Conservation (phyloP, 805 yeast genomes). For the Pichia gijzeniarum region DNA sequence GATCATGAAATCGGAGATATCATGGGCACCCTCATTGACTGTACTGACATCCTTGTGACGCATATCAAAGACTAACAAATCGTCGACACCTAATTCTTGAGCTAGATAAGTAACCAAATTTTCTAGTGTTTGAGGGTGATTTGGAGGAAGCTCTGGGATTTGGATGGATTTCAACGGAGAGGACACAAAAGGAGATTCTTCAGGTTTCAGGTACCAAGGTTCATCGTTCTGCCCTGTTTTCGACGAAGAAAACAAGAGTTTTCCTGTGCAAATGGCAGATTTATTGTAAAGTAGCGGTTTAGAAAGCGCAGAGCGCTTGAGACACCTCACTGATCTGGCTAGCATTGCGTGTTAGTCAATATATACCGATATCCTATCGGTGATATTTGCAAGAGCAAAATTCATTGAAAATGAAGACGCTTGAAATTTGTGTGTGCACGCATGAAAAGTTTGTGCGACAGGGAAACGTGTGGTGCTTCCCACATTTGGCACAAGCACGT, state of each 20-base stretch:
- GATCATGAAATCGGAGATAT: constrained; percentile 46
- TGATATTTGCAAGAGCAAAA: too few relatives aligned
- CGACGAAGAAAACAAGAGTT: background rate
- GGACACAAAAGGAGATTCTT: constrained; percentile 23
- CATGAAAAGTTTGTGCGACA: too few relatives aligned
- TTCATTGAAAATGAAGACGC: too few relatives aligned
- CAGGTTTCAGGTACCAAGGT: constrained; percentile 32
- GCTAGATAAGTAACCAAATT: constrained; percentile 42
- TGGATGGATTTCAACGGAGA: constrained; percentile 23
- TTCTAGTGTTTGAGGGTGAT: constrained; percentile 48
- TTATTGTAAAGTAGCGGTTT: background rate
- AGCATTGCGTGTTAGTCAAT: background rate
- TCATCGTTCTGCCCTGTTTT: background rate
- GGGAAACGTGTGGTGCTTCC: too few relatives aligned
- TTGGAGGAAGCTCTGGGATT: constrained; percentile 54
- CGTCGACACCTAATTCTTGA: constrained; percentile 57
- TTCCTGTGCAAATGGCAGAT: background rate
- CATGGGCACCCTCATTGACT: constrained; percentile 27
- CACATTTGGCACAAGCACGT: too few relatives aligned
- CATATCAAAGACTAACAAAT: constrained; percentile 60
- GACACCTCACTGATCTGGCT: background rate
- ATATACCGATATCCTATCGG: too few relatives aligned
- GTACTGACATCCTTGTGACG: constrained; percentile 21
- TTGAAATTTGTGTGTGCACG: too few relatives aligned
- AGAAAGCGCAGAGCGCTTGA: background rate